Percentiles rank a stretch among this genome's conserved stretches.
Conservation (phyloP, 768 basidiomycete species). For the Collybiopsis luxurians region DNA sequence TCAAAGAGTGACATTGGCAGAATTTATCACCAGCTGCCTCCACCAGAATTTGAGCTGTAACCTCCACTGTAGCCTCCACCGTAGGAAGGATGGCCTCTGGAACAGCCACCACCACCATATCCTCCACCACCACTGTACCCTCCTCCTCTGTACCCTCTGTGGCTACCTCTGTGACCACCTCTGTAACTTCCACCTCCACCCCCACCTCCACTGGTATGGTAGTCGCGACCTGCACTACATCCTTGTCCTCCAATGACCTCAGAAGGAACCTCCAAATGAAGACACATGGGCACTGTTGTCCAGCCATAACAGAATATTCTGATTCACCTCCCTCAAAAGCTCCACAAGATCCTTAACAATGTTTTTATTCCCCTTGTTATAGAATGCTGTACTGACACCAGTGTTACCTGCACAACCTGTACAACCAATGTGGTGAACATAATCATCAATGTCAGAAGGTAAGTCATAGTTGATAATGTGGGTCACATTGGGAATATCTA, state of each 20-base stretch:
- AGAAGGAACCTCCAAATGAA: constrained; percentile 55
- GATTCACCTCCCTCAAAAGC: constrained; percentile 92
- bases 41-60: constrained; percentile 20
- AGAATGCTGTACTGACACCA: constrained; percentile 94
- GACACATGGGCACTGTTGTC: constrained; percentile 83
- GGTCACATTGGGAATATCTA: constrained; percentile 98
- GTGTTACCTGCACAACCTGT: constrained; percentile 99
- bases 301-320: constrained; percentile 90
- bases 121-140: constrained; percentile 24
- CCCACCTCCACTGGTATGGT: constrained; percentile 30
- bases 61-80: constrained; percentile 24
- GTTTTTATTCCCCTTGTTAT: constrained; percentile 89
- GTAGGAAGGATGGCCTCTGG: constrained; percentile 22
- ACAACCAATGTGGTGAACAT: constrained; percentile 97
- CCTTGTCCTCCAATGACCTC: constrained; percentile 56
- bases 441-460: constrained; percentile 97
- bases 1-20: not conserved
- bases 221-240: constrained; percentile 47
- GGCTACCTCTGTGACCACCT: constrained; percentile 31
- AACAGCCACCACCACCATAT: constrained; percentile 27
- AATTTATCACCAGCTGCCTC: constrained; percentile 18
- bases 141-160: constrained; percentile 43
- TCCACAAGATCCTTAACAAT: constrained; percentile 92
- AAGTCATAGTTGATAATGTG: constrained; percentile 99
- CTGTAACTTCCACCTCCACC: constrained; percentile 32